Base-by-base conservation (phyloP, 2,329 filamentous ascomycete species). In the Botryotinia convoluta region DNA sequence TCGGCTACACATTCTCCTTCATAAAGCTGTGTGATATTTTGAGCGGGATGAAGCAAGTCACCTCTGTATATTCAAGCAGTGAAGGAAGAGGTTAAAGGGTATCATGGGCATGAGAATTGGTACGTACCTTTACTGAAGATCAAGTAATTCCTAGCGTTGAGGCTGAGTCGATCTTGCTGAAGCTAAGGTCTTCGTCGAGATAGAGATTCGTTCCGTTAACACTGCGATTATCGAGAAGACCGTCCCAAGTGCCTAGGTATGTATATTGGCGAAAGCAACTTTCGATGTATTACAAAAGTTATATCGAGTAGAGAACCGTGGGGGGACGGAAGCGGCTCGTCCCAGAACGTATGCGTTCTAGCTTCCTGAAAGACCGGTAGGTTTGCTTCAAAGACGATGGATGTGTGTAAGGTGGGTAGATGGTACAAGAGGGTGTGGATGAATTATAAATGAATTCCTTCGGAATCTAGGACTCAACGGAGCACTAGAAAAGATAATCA, bases 131-230 rank as follows among this genome's bases (percentile, higher is more conserved):
- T 29, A 26, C 39, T 37, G 54, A 59, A 68, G 18, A 14, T 32
- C 9, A 54, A 32, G 35, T 37, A 45, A 45, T 37, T 42, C n/a
- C 39, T 39, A 54, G 45, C 9, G 37, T 67, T 51, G 70, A 44
- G 37, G 37, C 37, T 67, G 60, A 59, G 61, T 65, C 32, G 45
- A n/a, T 37, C 51, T 57, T 51, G n/a, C 18, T 72, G 26, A 35
- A 67, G 37, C 37, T 20, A 72, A 44, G 37, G 60, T 72, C 42
- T 57, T 72, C 45, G 70, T 67, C 45, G 48, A 54, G 35, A 72
- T 67, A 8, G 48, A 20, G 51, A 48, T 54, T 26, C n/a, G 37
- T n/a, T 42, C 60, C 45, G 62, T 51, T 9, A n/a, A 54, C 42
- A 67, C 45, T 26, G 70, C 22, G 29, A 72, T 22, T 57, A 67